Evolutionary conservation across 1,284 basidiomycete genomes (phyloP).

Genomic region (Agaricales sp.): DNA sequence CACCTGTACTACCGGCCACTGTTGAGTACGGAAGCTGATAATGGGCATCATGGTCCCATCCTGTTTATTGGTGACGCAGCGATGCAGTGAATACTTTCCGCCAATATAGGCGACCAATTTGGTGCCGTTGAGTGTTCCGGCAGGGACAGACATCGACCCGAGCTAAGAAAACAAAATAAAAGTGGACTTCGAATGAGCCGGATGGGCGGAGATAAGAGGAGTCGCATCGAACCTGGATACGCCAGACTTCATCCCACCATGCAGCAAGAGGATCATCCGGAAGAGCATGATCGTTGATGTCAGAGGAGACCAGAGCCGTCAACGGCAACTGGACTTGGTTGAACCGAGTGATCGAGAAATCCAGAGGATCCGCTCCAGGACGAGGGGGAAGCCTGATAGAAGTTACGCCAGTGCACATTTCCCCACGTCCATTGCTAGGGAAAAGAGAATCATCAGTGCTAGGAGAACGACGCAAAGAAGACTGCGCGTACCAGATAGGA

Average conservation of each 20-base stretch:
- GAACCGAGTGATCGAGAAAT: slow-evolving; percentile 38
- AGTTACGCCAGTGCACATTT: slow-evolving; percentile 37
- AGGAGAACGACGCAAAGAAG: too few species aligned
- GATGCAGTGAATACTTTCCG: slow-evolving; percentile 38
- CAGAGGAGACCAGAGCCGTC: slow-evolving; percentile 33
- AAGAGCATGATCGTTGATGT: slow-evolving; percentile 24
- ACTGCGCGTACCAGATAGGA: too few species aligned
- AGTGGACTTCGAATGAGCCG: too few species aligned
- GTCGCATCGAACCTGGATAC: too few species aligned
- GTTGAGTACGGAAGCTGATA: slow-evolving; percentile 44
- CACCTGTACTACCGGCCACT: slow-evolving; percentile 38
- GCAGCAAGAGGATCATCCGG: slow-evolving; percentile 29
- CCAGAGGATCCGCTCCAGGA: slow-evolving; percentile 33
- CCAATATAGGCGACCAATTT: slow-evolving; percentile 37
- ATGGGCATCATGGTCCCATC: slow-evolving; percentile 30
- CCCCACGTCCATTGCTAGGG: slow-evolving; percentile 29
- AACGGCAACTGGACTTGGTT: slow-evolving; percentile 32
- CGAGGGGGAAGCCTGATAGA: slow-evolving; percentile 33
- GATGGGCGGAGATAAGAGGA: too few species aligned
- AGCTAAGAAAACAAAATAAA: too few species aligned
- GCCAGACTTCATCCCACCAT: slow-evolving; percentile 43
- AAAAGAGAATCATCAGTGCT: too few species aligned
- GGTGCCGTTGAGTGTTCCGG: slow-evolving; percentile 33
- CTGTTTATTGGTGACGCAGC: slow-evolving; percentile 31
- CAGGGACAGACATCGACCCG: slow-evolving; percentile 36